A percentile compares a stretch with the other conserved stretches of the same genome.
phyloP scores from a whole-genome alignment of 805 yeast genomes.

The Blastobotrys parvus region DNA sequence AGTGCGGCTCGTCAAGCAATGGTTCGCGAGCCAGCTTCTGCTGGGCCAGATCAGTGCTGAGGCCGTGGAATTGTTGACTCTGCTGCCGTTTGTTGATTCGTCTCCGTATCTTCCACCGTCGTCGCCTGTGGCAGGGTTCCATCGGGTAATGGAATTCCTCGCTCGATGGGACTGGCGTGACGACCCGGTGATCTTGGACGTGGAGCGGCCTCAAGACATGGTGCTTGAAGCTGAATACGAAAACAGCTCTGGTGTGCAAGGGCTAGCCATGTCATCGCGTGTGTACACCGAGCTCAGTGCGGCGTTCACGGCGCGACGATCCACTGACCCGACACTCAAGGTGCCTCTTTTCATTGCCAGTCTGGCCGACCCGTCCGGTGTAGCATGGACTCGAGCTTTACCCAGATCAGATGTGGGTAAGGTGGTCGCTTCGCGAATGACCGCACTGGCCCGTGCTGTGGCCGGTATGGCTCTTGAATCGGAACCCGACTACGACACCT shows the following conservation, averaged over 20 bases:
- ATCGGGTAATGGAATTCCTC: constrained; percentile 60
- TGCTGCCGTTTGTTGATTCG: constrained; percentile 79
- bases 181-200: constrained; percentile 72
- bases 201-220: constrained; percentile 33
- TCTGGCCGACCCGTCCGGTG: constrained; percentile 79
- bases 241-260: constrained; percentile 20
- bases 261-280: constrained; percentile 42
- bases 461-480: constrained; percentile 36
- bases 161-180: constrained; percentile 94
- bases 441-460: constrained; percentile 78
- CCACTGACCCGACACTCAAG: constrained; percentile 74
- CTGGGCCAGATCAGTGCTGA: constrained; percentile 68
- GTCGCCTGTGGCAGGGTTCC: constrained; percentile 71
- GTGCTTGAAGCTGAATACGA: constrained; percentile 10
- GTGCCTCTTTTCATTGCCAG: constrained; percentile 79
- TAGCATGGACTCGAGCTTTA: constrained; percentile 61
- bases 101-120: constrained; percentile 79
- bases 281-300: constrained; percentile 54
- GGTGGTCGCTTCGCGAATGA: constrained; percentile 80
- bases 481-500: constrained; percentile 9
- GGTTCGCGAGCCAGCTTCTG: constrained; percentile 81
- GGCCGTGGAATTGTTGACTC: constrained; percentile 69
- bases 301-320: constrained; percentile 60
- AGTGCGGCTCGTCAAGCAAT: constrained; percentile 75
- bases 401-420: constrained; percentile 38